Base-by-base conservation (phyloP, 106 monocot species). In the Alisma plantagoaquatica region DNA sequence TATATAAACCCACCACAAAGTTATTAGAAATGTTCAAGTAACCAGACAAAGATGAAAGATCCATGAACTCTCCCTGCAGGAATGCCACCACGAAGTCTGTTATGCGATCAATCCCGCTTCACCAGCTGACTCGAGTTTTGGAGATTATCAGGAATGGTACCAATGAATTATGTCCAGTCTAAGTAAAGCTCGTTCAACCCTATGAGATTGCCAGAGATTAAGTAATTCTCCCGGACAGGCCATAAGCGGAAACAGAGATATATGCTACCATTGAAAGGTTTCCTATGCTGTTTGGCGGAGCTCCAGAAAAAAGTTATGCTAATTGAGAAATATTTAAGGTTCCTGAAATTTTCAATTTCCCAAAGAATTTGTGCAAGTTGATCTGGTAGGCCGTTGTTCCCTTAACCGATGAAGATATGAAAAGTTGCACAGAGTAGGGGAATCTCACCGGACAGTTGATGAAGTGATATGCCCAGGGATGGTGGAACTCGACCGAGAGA, bases 401-500 rank as follows among this genome's bases (percentile, higher is more conserved):
- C 15, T n/a, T 0, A 74, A 17, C 10, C 2, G 0, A 9, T 51
- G 42, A 3, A 69, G 9, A 3, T 0, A 2, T 7, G 46, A 31
- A 22, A 49, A n/a, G 31, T 61, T 48, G 47, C 9, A 46, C n/a
- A 70, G 24, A 27, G 54, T 33, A 3, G 46, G 12, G 70, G 70
- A 2, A 70, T 51, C 28, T 15, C 29, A 29, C 69, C 69, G 15
- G 53, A 53, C 3, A 61, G 41, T 1, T 29, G 1, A 31, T 70
- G 60, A 27, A 25, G 27, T 9, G 1, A 12, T 1, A 58, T 66
- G 15, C 73, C 25, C 1, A 73, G 18, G 2, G 65, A 60, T 6
- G 35, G 24, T 11, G 73, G 66, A 20, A 74, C 68, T 22, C 23
- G 16, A 0, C 74, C 74, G 62, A 56, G 46, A 75, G 52, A 26